A percentile compares a stretch with the other conserved stretches of the same genome.
Evolutionary conservation across 2,329 filamentous ascomycete genomes (phyloP).

Genomic region (Sphaerulina vaccinii): DNA sequence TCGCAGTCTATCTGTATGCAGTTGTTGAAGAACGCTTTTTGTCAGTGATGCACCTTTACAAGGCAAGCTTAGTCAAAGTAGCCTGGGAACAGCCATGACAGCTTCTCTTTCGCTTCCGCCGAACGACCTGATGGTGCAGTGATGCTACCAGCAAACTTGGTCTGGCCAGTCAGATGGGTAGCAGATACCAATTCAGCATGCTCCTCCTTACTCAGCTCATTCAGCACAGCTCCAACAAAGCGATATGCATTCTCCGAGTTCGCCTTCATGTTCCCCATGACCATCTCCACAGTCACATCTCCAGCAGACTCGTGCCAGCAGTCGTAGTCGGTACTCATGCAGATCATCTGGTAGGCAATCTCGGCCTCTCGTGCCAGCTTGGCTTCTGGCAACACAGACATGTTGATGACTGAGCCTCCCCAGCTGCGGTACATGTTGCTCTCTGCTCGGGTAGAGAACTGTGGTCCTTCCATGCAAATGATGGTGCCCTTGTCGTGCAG

Average conservation of each 20-base stretch:
- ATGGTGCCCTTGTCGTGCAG: slow-evolving; percentile 82
- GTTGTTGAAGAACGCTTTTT: slow-evolving; percentile 1
- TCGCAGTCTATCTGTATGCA: slow-evolving; percentile 1
- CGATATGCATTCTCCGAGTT: slow-evolving; percentile 85
- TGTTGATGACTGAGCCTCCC: slow-evolving; percentile 96
- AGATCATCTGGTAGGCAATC: slow-evolving; percentile 96
- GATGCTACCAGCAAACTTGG: slow-evolving; percentile 76
- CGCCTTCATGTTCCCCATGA: slow-evolving; percentile 92
- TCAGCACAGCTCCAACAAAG: slow-evolving; percentile 81
- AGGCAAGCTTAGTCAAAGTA: slow-evolving; percentile 55
- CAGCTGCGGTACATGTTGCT: slow-evolving; percentile 91
- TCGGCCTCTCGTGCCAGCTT: slow-evolving; percentile 96
- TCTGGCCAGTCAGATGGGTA: slow-evolving; percentile 75
- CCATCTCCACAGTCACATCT: slow-evolving; percentile 90
- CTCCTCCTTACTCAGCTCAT: slow-evolving; percentile 77
- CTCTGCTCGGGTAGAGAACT: slow-evolving; percentile 95
- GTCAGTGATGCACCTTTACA: neutral
- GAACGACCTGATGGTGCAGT: slow-evolving; percentile 75
- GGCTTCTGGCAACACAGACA: slow-evolving; percentile 91
- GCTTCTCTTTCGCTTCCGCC: slow-evolving; percentile 71
- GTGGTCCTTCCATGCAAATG: slow-evolving; percentile 98
- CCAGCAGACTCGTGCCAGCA: slow-evolving; percentile 86
- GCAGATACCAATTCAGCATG: slow-evolving; percentile 72
- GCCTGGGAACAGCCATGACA: slow-evolving; percentile 84
- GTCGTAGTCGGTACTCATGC: slow-evolving; percentile 99